Base-by-base conservation (phyloP, 257 asterid genomes). In the Solanum infundibuliforme region DNA sequence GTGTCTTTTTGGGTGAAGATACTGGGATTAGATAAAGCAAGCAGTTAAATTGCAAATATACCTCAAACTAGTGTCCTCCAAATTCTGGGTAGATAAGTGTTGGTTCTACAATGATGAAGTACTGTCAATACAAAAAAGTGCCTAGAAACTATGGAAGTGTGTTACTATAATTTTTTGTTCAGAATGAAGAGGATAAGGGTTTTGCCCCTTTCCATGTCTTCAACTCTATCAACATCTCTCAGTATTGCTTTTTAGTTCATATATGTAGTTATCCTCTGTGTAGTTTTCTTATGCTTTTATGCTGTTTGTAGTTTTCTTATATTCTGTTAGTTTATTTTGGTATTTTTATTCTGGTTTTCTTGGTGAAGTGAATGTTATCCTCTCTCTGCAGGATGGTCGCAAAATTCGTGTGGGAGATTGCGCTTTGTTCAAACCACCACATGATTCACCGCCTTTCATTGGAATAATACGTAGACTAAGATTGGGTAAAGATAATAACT, bases 391-490 rank as follows among this genome's bases (percentile, higher is more conserved):
- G 98, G 98, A 94, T 86, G 96, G 94, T 90, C 97, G 93, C 90
- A 90, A 84, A 35, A 89, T 91, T 73, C 90, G 90, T 60, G 91
- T 95, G 84, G 96, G 97, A 31, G 96, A 94, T 91, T 94, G 95
- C 92, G 96, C 98, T 82, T 95, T 95, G 91, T 94, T 96, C 86
- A 90, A 94, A 86, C 95, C 94, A 18, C 93, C 95, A 36, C 91
- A 93, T 84, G 93, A 91, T 76, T 94, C 97, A 87, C 98, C 96
- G 31, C 98, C 98, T 68, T 91, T 91, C 89, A 91, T 94, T 87
- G 98, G 98, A 83, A 89, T 94, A 90, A 94, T 96, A 73, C 96
- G 95, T 72, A 88, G 93, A 41, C 89, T 95, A 90, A 83, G 86
- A 71, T 66, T 88, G 65, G 75, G 77, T 41, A 87, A 94, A 82